These are phyloP conservation scores for Trichoderma orchidacearum DNA, from an alignment of 495 filamentous ascomycete species.

Conservation along the genomic window DNA sequence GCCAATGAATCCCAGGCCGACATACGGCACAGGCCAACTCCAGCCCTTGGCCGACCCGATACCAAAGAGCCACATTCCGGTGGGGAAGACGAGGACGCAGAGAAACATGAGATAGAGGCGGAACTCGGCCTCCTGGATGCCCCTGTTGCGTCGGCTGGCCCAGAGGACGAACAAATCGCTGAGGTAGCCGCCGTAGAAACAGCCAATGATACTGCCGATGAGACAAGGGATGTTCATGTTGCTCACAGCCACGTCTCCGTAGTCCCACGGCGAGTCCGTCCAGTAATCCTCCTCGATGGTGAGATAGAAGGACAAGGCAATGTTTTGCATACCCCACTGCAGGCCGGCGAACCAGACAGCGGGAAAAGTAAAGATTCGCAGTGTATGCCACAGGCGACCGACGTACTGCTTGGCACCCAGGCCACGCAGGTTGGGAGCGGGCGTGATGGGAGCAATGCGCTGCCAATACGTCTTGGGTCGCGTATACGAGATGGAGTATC, in stretches of 20 bases:
- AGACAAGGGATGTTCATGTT: neutral
- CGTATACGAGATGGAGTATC: neutral
- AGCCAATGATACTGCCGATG: neutral
- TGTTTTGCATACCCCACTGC: neutral
- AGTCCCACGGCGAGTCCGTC: neutral
- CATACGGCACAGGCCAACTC: neutral
- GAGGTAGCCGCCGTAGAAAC: neutral
- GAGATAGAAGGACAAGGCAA: neutral
- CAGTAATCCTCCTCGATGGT: neutral
- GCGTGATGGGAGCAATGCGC: neutral
- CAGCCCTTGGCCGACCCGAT: neutral
- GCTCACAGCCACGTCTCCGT: neutral
- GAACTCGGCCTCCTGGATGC: neutral
- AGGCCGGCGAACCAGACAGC: neutral
- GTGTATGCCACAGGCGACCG: neutral
- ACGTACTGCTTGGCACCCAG: neutral
- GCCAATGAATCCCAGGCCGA: neutral
- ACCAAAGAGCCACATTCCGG: neutral
- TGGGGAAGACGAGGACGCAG: neutral
- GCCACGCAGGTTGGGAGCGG: neutral
- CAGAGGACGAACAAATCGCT: neutral
- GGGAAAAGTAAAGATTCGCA: neutral
- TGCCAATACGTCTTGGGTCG: neutral
- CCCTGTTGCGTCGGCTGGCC: neutral
- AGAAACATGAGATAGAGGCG: neutral